Base-by-base conservation (phyloP, 1,284 basidiomycete species). In the Kalmanozyma brasiliensis region DNA sequence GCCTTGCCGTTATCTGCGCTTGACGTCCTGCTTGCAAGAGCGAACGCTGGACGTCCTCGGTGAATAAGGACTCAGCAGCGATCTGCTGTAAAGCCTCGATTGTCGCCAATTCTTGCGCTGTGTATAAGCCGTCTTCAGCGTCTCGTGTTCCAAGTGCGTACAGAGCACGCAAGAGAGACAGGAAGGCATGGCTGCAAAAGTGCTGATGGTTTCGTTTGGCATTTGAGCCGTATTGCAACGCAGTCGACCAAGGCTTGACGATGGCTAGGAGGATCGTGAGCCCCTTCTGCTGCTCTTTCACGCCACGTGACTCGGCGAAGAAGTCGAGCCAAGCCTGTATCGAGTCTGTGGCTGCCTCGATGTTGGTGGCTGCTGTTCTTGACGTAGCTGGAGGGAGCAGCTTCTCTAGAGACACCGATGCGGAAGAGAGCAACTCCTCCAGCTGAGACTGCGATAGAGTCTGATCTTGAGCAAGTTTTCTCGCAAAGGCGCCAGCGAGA, bases 151-250 rank as follows among this genome's bases (percentile, higher is more conserved):
- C 13, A 16, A 64, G 43, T 14, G 52, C 37, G 10, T 41, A 34
- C 1, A 68, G 47, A 16, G 67, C 51, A 5, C 40, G 33, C 13
- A 63, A 8, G 16, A 56, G 68, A 10, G 72, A 43, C 1, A 52
- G 42, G 1, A 77, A 32, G 9, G 58, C 49, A 20, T 34, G 49
- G 22, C 10, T 43, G 33, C 64, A 42, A 47, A 77, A 74, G 35
- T 64, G 60, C 29, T 72, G 71, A 37, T 63, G 53, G 17, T 72
- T 74, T 30, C 74, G 68, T 42, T 73, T 75, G 33, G 64, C 67
- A 17, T 77, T 77, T 1, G 56, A 43, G 16, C 75, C 75, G 17
- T 73, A 71, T 42, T 66, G 67, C 3, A 77, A 38, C 0, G 71
- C 55, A 1, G 57, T 62, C 0, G 34, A 40, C 73, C 73, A 77